A percentile compares a stretch with the other conserved stretches of the same genome.
Conservation (phyloP, 331 rosid species). For the Pyrus hybrid region DNA sequence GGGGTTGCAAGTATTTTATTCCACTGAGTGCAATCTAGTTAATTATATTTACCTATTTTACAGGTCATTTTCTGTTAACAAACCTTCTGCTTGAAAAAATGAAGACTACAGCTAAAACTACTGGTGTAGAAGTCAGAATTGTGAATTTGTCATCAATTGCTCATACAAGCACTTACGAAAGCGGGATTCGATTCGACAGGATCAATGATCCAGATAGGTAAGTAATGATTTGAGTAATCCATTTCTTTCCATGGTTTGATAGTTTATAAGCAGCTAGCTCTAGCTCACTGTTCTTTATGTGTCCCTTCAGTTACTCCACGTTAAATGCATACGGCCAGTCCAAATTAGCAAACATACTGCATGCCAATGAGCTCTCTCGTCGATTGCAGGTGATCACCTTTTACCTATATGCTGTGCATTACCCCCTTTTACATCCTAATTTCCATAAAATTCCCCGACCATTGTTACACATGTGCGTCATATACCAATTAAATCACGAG, state of each 20-base stretch:
- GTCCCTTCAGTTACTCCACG: slow-evolving; percentile 51
- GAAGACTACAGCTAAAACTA: slow-evolving; percentile 62
- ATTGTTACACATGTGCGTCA: too few relatives aligned
- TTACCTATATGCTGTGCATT: background rate
- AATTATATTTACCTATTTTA: background rate
- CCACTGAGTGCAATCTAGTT: background rate
- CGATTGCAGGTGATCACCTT: slow-evolving; percentile 47
- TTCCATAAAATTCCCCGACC: too few relatives aligned
- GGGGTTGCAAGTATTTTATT: background rate
- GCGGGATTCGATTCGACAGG: slow-evolving; percentile 58
- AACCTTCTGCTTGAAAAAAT: slow-evolving; percentile 77
- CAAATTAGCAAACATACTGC: slow-evolving; percentile 81
- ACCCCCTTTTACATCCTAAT: background rate
- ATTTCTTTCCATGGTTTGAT: background rate
- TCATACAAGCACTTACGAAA: slow-evolving; percentile 48
- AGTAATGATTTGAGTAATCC: background rate
- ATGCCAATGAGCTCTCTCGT: slow-evolving; percentile 71
- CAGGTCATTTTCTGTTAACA: slow-evolving; percentile 80
- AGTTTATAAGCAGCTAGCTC: background rate
- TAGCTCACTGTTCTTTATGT: background rate
- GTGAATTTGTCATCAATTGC: slow-evolving; percentile 88
- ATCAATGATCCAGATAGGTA: slow-evolving; percentile 63
- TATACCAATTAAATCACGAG: too few relatives aligned
- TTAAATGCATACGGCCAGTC: slow-evolving; percentile 89
- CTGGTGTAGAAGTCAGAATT: slow-evolving; percentile 79